These are phyloP conservation scores for Scytalidium sp. DNA, from an alignment of 2,329 filamentous ascomycete genomes.

Conservation along the genomic window DNA sequence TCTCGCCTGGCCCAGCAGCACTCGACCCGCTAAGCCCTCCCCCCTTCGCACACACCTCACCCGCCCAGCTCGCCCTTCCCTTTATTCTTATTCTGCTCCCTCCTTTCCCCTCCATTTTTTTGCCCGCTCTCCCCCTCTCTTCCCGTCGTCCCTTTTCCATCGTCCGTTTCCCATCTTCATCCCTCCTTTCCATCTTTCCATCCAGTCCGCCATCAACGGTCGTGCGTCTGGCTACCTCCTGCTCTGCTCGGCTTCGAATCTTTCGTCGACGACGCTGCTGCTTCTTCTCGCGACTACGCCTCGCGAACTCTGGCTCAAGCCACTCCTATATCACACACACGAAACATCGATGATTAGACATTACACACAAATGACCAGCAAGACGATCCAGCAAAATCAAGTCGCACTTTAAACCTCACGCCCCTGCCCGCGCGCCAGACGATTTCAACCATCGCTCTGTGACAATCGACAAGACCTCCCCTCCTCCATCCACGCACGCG, in stretches of 20 bases:
- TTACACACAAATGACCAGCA: conserved; percentile 50
- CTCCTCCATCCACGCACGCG: conserved; percentile 21
- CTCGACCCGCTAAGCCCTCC: conserved; percentile 12
- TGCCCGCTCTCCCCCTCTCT: conserved; percentile 19
- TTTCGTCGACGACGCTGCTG: neutral
- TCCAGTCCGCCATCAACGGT: conserved; percentile 13
- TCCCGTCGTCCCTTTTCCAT: conserved; percentile 4
- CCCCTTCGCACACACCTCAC: conserved; percentile 12
- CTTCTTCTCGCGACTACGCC: conserved; percentile 16
- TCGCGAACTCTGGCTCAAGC: conserved; percentile 25
- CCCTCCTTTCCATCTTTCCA: conserved; percentile 26
- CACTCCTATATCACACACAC: conserved; percentile 36
- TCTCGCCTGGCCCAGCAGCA: conserved; percentile 10
- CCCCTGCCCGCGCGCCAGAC: conserved; percentile 31
- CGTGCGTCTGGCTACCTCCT: neutral
- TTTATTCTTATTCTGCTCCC: conserved; percentile 16
- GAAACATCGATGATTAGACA: conserved; percentile 53
- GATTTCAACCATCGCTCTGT: conserved; percentile 34
- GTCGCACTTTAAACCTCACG: conserved; percentile 71
- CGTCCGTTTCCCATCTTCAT: conserved; percentile 11
- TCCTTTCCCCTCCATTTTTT: conserved; percentile 17
- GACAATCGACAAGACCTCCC: conserved; percentile 21
- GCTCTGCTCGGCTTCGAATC: neutral
- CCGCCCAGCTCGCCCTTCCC: conserved; percentile 19
- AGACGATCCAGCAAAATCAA: conserved; percentile 41